Conservation (phyloP, 1,139 yeast genomes). For the Yamadazyma dushanensis region DNA sequence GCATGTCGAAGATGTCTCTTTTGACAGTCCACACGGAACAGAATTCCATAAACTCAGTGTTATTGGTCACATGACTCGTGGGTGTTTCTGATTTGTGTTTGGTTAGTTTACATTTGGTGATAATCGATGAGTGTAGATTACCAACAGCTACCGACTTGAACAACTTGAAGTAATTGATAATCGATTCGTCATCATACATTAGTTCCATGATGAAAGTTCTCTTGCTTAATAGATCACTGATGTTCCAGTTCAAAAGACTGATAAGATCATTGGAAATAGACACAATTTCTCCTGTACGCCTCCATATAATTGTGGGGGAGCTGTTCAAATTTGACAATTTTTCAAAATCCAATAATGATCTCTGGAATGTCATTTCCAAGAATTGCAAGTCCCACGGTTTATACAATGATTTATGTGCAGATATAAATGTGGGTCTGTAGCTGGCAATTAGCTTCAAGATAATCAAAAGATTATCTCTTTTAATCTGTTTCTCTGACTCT, state of each 20-base stretch:
- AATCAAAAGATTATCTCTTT: slow-evolving; percentile 48
- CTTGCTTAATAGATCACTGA: slow-evolving; percentile 49
- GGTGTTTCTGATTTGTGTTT: slow-evolving; percentile 17
- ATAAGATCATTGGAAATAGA: slow-evolving; percentile 68
- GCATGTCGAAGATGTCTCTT: slow-evolving; percentile 86
- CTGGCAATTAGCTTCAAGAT: slow-evolving; percentile 68
- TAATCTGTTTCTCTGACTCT: slow-evolving; percentile 31
- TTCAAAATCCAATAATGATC: slow-evolving; percentile 69
- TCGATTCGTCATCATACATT: slow-evolving; percentile 50
- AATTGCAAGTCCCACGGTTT: slow-evolving; percentile 66
- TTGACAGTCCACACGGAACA: slow-evolving; percentile 68
- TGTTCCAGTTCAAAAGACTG: slow-evolving; percentile 57
- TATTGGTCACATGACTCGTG: slow-evolving; percentile 2
- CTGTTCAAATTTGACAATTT: slow-evolving; percentile 55
- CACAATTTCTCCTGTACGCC: slow-evolving; percentile 76
- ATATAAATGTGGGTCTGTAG: slow-evolving; percentile 69
- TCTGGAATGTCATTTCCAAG: slow-evolving; percentile 67
- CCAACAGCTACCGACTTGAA: slow-evolving; percentile 54
- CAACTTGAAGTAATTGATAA: slow-evolving; percentile 42
- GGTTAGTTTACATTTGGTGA: slow-evolving; percentile 48
- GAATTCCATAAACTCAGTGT: slow-evolving; percentile 44
- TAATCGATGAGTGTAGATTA: slow-evolving; percentile 48
- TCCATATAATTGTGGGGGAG: slow-evolving; percentile 75
- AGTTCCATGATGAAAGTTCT: slow-evolving; percentile 53
- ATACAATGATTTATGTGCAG: slow-evolving; percentile 64